phyloP scores from a whole-genome alignment of 2,329 filamentous ascomycete species.

The Gaeumannomyces sp. region DNA sequence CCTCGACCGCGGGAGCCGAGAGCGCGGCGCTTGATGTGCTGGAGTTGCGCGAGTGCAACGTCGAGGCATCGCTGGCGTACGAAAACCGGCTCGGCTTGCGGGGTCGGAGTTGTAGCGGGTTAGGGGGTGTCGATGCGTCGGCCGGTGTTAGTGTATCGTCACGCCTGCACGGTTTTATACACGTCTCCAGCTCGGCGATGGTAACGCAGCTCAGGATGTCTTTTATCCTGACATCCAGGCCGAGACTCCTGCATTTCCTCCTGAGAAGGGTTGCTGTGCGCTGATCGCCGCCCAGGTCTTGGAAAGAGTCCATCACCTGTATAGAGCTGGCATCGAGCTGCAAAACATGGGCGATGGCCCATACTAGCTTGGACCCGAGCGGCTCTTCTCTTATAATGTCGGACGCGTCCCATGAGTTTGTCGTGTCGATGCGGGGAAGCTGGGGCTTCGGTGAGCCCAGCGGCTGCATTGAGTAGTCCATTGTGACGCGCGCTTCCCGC shows the following conservation, averaged over 20 bases:
- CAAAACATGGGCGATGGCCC: slow-evolving; percentile 29
- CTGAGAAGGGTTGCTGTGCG: slow-evolving; percentile 27
- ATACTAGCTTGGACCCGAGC: slow-evolving; percentile 3
- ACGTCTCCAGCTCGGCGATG: slow-evolving; percentile 38
- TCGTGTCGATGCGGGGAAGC: slow-evolving; percentile 7
- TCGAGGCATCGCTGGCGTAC: slow-evolving; percentile 11
- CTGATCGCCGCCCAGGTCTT: slow-evolving; percentile 36
- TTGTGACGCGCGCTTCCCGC: not conserved
- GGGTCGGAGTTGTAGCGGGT: slow-evolving; percentile 20
- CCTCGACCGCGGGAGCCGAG: slow-evolving; percentile 11
- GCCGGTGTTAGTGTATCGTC: slow-evolving; percentile 11
- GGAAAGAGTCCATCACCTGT: slow-evolving; percentile 35
- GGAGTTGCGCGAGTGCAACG: slow-evolving; percentile 18
- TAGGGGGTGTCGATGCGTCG: slow-evolving; percentile 18
- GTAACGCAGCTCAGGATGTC: slow-evolving; percentile 38
- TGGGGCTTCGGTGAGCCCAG: slow-evolving; percentile 2
- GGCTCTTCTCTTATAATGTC: slow-evolving; percentile 5
- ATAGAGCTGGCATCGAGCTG: slow-evolving; percentile 26
- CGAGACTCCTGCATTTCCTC: slow-evolving; percentile 29
- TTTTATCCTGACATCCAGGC: slow-evolving; percentile 28
- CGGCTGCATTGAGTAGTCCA: slow-evolving; percentile 4
- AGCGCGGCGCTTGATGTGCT: slow-evolving; percentile 13
- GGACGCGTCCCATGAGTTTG: not conserved
- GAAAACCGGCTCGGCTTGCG: slow-evolving; percentile 16
- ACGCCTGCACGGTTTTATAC: slow-evolving; percentile 27